Base-by-base conservation (phyloP, 106 monocot species). In the Allium sativum region DNA sequence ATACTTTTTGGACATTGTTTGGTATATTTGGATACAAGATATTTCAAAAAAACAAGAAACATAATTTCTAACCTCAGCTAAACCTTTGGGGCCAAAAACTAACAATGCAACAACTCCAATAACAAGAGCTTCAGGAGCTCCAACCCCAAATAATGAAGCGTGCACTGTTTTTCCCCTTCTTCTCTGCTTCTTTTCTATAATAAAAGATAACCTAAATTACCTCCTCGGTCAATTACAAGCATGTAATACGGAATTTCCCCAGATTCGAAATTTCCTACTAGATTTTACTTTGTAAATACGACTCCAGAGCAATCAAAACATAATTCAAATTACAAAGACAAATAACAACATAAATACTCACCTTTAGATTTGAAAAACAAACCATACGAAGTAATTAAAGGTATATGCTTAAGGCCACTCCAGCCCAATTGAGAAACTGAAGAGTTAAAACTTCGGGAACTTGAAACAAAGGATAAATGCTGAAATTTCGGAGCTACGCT, bases 81-180 rank as follows among this genome's bases (percentile, higher is more conserved):
- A 76, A 67, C 96, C 96, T 81, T 96, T 96, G 65, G 90, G 96
- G 15, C 96, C 96, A 68, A 96, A 96, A 13, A 96, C 91, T 53
- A 96, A 50, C 71, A 96, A 71, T 64, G 90, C 96, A 52, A 96
- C 96, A n/a, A 91, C 96, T 63, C 96, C 96, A 61, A 96, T 96
- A 42, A 96, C 96, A 55, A 96, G 64, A 67, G 73, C 91, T 76
- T 96, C 96, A 0, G 96, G 96, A 58, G 96, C 90, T 70, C 96
- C 96, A 65, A 96, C 90, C 61, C 96, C 96, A 75, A 96, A 96
- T 19, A 96, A 59, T 70, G 96, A 96, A 54, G 96, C 90, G 69
- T 77, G 75, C 6, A 85, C 79, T 58, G 61, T 70, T 58, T 52
- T 78, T 15, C 84, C 76, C 56, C 73, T 78, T 55, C 59, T 70